Base-by-base conservation (phyloP, 2,329 filamentous ascomycete genomes). In the Canariomyces notabilis region DNA sequence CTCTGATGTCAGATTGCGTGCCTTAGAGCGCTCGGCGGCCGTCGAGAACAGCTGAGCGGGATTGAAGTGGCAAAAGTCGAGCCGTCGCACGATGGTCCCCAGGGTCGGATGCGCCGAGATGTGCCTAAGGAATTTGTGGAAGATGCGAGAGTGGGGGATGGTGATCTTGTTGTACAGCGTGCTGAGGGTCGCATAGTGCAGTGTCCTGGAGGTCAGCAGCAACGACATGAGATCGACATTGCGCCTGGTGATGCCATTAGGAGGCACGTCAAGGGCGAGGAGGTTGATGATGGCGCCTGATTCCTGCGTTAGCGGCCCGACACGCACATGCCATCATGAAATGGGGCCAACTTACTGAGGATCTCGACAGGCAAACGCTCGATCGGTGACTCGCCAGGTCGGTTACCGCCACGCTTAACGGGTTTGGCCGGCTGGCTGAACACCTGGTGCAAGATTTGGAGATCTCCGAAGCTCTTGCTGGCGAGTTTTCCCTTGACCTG, bases 51-150 rank as follows among this genome's bases (percentile, higher is more conserved):
- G 74, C 45, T 85, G 84, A 44, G 85, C 81, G 18, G 86, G 87
- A 63, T 88, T 90, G 67, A 90, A 90, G 70, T 90, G 87, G 52
- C 85, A 89, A 59, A 93, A 90, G 67, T 93, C 87, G 37, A 91
- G 71, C 41, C 87, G 83, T 48, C 85, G 81, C 36, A 91, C 85
- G 57, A 90, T 80, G 33, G 80, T 83, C 37, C 87, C 87, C 44
- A 90, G 72, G 7, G 80, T 72, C 2, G 80, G 78, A 61, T 89
- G 82, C 48, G 77, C 69, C 37, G 72, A 70, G 54, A 91, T 73
- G 59, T 87, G 86, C 48, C 74, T 72, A 39, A 89, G 76, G 57
- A 89, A 88, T 67, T 91, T 91, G 61, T 82, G 82, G 68, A 90
- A 93, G 62, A 89, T 88, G 50, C 82, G 74, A 20, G 87, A 91